Percentiles rank a stretch among this genome's conserved stretches.
Evolutionary conservation across 441 rosid species (phyloP).

Genomic region (Euphorbia neoarborescens): DNA sequence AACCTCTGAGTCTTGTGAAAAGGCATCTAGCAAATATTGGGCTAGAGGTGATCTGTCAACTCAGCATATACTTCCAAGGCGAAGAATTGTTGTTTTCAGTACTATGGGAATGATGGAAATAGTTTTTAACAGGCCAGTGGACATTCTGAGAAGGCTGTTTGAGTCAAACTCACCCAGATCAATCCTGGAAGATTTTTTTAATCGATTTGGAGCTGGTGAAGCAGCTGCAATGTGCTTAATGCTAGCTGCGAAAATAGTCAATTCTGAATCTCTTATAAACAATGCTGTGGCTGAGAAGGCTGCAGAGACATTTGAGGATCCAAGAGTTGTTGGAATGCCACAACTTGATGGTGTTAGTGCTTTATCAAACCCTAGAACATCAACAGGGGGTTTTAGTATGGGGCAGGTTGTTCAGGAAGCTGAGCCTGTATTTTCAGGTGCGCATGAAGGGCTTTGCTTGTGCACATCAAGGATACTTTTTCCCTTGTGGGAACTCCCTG

Average conservation of each 20-base stretch:
- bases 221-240: constrained; percentile 98
- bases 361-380: constrained; percentile 64
- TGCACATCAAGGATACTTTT: constrained; percentile 84
- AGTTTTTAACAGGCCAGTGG: constrained; percentile 88
- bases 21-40: constrained; percentile 80
- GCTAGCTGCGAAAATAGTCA: constrained; percentile 81
- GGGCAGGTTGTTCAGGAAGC: constrained; percentile 99
- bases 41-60: constrained; percentile 89
- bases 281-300: constrained; percentile 79
- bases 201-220: constrained; percentile 92
- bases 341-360: constrained; percentile 80
- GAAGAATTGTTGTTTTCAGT: constrained; percentile 75
- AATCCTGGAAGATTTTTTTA: constrained; percentile 81
- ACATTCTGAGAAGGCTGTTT: constrained; percentile 77
- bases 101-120: constrained; percentile 98
- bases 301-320: constrained; percentile 94
- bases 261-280: constrained; percentile 67
- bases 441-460: constrained; percentile 88
- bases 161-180: constrained; percentile 80
- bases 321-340: constrained; percentile 91
- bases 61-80: constrained; percentile 83
- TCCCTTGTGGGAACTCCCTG: constrained; percentile 92
- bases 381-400: constrained; percentile 95
- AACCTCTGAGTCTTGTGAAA: constrained; percentile 62
- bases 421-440: constrained; percentile 91